phyloP scores from a whole-genome alignment of 352 stramenopile species.

The Aphanomyces astaci region DNA sequence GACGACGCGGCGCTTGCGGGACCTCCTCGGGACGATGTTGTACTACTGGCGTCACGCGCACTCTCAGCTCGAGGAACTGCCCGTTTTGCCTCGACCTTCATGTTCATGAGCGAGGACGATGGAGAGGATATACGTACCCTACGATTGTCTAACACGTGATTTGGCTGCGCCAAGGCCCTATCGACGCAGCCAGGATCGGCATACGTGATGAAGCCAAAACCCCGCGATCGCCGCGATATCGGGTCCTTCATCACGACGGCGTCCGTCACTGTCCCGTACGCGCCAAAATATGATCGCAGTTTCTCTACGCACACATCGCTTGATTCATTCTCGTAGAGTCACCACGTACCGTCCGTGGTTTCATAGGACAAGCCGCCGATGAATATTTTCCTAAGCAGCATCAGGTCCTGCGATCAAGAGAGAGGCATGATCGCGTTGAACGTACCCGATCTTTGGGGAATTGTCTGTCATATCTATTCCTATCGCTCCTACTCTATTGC shows the following conservation, averaged over 20 bases:
- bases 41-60: constrained; percentile 47
- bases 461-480: constrained; percentile 19
- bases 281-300: constrained; percentile 83
- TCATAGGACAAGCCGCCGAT: constrained; percentile 86
- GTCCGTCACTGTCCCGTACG: constrained; percentile 84
- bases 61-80: constrained; percentile 84
- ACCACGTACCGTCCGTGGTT: constrained; percentile 68
- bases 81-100: constrained; percentile 90
- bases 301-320: no score
- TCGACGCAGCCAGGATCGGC: constrained; percentile 82
- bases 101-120: no score
- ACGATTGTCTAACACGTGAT: constrained; percentile 86
- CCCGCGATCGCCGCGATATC: constrained; percentile 83
- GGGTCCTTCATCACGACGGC: constrained; percentile 91
- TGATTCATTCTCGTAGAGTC: no score
- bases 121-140: constrained; percentile 40
- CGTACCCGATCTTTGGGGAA: constrained; percentile 24
- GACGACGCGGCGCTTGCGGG: constrained; percentile 49
- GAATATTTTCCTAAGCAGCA: constrained; percentile 82
- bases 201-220: constrained; percentile 93
- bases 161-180: constrained; percentile 79
- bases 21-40: constrained; percentile 37
- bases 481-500: constrained; percentile 13
- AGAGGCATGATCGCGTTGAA: background rate
- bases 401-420: background rate